phyloP scores from a whole-genome alignment of 345 rosid species.

The Eucalyptus erythrocorys region DNA sequence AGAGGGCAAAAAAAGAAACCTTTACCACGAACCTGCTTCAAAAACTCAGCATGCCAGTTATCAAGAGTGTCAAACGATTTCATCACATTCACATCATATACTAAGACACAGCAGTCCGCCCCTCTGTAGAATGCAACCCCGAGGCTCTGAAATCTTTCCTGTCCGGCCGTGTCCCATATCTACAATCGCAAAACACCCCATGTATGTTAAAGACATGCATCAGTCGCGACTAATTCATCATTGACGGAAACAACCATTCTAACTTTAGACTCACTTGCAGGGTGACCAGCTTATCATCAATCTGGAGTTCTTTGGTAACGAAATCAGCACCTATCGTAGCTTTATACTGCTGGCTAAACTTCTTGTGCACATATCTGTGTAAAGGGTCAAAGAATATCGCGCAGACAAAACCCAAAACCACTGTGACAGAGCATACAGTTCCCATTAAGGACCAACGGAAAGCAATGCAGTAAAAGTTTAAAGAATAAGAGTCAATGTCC shows the following conservation, averaged over 20 bases:
- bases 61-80: constrained; percentile 88
- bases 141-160: constrained; percentile 93
- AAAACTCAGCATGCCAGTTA: constrained; percentile 97
- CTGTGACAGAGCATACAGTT: not conserved
- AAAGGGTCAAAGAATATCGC: not conserved
- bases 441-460: not conserved
- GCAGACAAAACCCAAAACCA: not conserved
- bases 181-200: not conserved
- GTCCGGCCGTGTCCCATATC: constrained; percentile 99
- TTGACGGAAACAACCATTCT: not conserved
- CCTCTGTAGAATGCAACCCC: constrained; percentile 98
- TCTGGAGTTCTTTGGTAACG: constrained; percentile 92
- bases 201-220: not conserved
- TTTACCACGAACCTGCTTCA: constrained; percentile 61
- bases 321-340: constrained; percentile 99
- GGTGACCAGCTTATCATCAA: constrained; percentile 90
- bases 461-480: not conserved
- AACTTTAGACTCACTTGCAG: constrained; percentile 41
- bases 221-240: not conserved
- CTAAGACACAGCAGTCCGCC: constrained; percentile 92
- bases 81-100: constrained; percentile 85
- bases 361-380: constrained; percentile 59
- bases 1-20: not conserved
- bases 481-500: not conserved
- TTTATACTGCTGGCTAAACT: constrained; percentile 93